Base-by-base conservation (phyloP, 1,284 basidiomycete genomes). In the Cutaneotrichosporon spelunceum region DNA sequence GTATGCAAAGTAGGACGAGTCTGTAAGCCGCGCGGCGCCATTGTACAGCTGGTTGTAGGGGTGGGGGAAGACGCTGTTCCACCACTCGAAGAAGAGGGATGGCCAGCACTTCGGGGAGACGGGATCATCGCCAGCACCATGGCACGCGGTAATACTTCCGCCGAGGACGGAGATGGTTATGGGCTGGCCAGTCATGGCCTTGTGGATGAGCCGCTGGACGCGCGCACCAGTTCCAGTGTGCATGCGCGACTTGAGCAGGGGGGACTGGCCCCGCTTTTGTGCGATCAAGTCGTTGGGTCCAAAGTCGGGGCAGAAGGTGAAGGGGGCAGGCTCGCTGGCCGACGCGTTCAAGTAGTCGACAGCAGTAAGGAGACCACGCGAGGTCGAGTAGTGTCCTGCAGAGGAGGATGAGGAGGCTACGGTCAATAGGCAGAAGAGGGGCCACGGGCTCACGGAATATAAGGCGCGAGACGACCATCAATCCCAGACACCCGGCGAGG, bases 1-100 rank as follows among this genome's bases (percentile, higher is more conserved):
- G 80, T 88, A 96, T 11, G 88, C 89, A 82, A 92, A 97, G 80
- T 97, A 97, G 4, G 87, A 88, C 8, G 93, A 93, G 78, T 89
- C 89, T 36, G 91, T 92, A 53, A 87, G 85, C 21, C 91, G 84
- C 82, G 93, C 88, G 1, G 93, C 93, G 29, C 93, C 93, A 76
- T 96, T 96, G n/a, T 93, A 96, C 67, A 97, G 84, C 77, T 96
- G 93, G 10, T 90, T 91, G 1, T 90, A 90, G 0, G 93, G 93
- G 78, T 97, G 91, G 2, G 93, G 93, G 80, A 97, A 97, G 11
- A 96, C 85, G 55, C 83, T 84, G 79, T 94, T 92, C 89, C 93
- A 94, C 93, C 93, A 97, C 61, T 88, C 83, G 81, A 96, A 96
- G 80, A 97, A 90, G 52, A 86, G 85, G n/a, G 89, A 86, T 0